Conservation (phyloP, 805 yeast species). For the Yarrowia porcina region DNA sequence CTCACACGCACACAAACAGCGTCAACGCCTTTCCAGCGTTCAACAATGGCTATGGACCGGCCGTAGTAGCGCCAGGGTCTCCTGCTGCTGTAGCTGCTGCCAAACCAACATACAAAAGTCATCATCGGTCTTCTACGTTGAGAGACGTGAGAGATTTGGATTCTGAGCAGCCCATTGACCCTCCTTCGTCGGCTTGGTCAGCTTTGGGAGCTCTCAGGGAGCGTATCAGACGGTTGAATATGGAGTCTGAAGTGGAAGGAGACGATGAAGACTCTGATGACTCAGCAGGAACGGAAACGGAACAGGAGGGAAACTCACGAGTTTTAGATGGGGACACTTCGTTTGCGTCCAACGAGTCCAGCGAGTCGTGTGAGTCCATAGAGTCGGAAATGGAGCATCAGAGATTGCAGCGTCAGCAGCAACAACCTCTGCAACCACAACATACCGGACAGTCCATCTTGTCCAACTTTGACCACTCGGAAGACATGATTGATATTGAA, state of each 20-base stretch:
- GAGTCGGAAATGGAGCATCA: constrained; percentile 18
- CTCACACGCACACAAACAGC: neutral
- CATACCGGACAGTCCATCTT: neutral
- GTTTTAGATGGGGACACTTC: neutral
- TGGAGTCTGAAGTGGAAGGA: constrained; percentile 12
- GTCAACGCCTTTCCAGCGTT: neutral
- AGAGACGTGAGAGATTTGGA: neutral
- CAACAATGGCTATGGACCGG: neutral
- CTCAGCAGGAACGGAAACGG: constrained; percentile 1
- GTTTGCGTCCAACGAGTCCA: constrained; percentile 7
- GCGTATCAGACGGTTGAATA: constrained; percentile 7
- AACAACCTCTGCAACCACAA: neutral
- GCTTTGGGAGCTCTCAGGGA: constrained; percentile 12
- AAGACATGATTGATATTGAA: constrained; percentile 20
- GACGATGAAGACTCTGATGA: neutral
- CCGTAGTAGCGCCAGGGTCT: too few species aligned
- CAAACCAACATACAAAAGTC: neutral
- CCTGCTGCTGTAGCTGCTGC: neutral
- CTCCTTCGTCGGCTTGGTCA: constrained; percentile 1
- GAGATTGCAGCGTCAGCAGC: neutral
- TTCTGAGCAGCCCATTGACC: neutral
- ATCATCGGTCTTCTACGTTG: neutral
- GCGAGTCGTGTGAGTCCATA: neutral
- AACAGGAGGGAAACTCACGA: neutral
- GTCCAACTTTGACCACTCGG: constrained; percentile 12